Conservation (phyloP, 768 basidiomycete genomes). For the Auriscalpium orientale region DNA sequence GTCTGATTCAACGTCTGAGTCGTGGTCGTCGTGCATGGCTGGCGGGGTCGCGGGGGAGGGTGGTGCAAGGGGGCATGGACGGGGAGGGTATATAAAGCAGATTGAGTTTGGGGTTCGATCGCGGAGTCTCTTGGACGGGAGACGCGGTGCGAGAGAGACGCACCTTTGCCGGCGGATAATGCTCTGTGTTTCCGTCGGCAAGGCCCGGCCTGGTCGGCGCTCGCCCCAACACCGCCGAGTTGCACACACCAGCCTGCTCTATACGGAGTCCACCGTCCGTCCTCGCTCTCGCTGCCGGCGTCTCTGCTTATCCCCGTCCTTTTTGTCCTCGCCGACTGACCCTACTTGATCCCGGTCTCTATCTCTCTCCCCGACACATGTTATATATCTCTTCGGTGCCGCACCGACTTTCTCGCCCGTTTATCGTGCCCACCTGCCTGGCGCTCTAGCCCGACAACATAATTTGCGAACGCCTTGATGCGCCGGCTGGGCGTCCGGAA, state of each 20-base stretch:
- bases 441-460: too few species aligned
- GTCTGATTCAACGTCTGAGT: conserved; percentile 37
- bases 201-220: background rate
- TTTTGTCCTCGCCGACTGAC: too few species aligned
- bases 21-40: conserved; percentile 24
- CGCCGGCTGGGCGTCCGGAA: too few species aligned
- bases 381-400: too few species aligned
- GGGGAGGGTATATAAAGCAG: background rate
- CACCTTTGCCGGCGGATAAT: background rate
- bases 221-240: background rate
- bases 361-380: too few species aligned
- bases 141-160: background rate
- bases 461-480: too few species aligned
- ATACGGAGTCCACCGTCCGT: too few species aligned
- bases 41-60: conserved; percentile 7
- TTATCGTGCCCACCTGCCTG: too few species aligned
- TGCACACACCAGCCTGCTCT: too few species aligned
- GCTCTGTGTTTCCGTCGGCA: background rate
- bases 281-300: background rate
- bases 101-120: background rate
- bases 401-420: too few species aligned
- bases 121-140: background rate
- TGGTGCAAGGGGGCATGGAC: conserved; percentile 1
- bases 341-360: too few species aligned
- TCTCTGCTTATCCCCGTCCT: background rate